Base-by-base conservation (phyloP, 176 grass and related monocot species). In the Canna indica region DNA sequence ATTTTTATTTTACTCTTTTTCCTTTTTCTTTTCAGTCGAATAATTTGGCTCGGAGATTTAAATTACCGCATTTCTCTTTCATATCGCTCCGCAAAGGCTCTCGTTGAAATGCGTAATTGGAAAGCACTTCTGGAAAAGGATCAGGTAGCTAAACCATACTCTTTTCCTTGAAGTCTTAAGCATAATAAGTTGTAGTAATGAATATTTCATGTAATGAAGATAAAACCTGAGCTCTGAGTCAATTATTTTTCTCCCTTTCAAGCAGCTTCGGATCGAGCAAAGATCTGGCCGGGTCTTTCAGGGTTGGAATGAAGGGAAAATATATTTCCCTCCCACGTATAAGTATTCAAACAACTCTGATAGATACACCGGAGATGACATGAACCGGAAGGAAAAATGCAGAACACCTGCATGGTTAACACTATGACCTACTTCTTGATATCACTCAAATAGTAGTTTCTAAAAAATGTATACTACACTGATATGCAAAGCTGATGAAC, bases 341-440 rank as follows among this genome's bases (percentile, higher is more conserved):
- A 96, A 96, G 71, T 96, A 96, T 76, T 96, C 88, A 11, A 91
- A 90, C 80, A 96, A 96, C 80, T 96, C 93, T 0, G 93, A 96
- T 71, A 87, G 84, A 66, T 96, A 96, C 36, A 80, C 93, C 0
- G 93, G 93, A 14, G 93, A 96, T 44, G 88, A 92, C 64, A 87
- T 89, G 77, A 89, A 90, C 16, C 83, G 79, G 54, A 96, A 92
- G 59, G 93, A 96, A 50, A 96, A 96, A 72, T 83, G 75, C 66
- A 83, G 93, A 82, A 96, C 93, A 72, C 93, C 93, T 31, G 93
- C 93, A 83, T 96, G 93, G 93, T 96, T 70, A 14, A 11, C 53
- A 58, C 58, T 67, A 4, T 64, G 14, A 18, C 32, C 25, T 44
- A 12, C 15, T 20, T 5, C 22, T 15, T 32, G n/a, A n/a, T 38